Evolutionary conservation across 305 asterid genomes (phyloP).

Genomic region (Lippia alba): DNA sequence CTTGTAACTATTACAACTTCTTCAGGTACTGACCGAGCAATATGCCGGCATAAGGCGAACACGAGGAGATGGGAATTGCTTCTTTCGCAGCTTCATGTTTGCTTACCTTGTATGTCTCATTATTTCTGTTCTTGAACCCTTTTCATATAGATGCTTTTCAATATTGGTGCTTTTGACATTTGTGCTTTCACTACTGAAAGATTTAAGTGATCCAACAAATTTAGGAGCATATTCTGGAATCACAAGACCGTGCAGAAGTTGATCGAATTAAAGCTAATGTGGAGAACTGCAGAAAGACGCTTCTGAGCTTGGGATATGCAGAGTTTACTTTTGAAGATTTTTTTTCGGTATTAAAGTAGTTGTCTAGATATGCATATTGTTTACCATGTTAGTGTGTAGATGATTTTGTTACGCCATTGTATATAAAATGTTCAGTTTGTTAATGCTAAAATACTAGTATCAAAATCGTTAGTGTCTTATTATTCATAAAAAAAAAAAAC

Average conservation of each 20-base stretch:
- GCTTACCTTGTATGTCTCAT: slow-evolving; percentile 76
- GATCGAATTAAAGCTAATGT: slow-evolving; percentile 65
- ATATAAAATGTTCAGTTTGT: background rate
- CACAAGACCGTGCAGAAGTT: slow-evolving; percentile 82
- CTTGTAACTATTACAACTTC: slow-evolving; percentile 24
- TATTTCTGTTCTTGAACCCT: slow-evolving; percentile 24
- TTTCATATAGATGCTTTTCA: slow-evolving; percentile 16
- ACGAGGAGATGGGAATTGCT: slow-evolving; percentile 96
- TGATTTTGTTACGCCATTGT: slow-evolving; percentile 2
- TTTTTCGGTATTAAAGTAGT: slow-evolving; percentile 59
- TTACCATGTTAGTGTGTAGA: slow-evolving; percentile 14
- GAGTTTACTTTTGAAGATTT: slow-evolving; percentile 98
- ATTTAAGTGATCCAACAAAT: slow-evolving; percentile 27
- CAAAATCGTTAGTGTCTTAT: background rate
- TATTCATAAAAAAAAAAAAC: too few relatives aligned
- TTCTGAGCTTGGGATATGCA: slow-evolving; percentile 81
- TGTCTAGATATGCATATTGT: slow-evolving; percentile 21
- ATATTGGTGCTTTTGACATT: slow-evolving; percentile 12
- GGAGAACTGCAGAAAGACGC: slow-evolving; percentile 86
- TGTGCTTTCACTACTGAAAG: slow-evolving; percentile 36
- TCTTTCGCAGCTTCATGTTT: slow-evolving; percentile 98
- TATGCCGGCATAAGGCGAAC: slow-evolving; percentile 89
- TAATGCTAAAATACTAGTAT: slow-evolving; percentile 16
- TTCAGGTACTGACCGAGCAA: slow-evolving; percentile 71
- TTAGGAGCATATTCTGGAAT: slow-evolving; percentile 83